Conservation (phyloP, 2,329 filamentous ascomycete species). For the Colletotrichum sp. region DNA sequence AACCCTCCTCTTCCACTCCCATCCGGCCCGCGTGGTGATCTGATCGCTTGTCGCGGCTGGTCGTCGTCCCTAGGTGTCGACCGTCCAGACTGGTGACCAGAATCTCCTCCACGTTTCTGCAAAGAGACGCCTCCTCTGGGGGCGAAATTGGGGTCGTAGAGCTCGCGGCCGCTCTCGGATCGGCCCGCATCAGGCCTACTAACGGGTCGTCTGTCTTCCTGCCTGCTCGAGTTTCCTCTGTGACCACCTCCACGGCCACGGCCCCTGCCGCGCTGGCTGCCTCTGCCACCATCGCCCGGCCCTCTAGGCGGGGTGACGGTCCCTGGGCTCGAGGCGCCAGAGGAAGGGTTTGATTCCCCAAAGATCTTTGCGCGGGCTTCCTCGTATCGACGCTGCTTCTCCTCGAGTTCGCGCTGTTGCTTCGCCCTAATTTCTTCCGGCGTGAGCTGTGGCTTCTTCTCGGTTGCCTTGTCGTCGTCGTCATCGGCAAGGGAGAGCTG, state of each 20-base stretch:
- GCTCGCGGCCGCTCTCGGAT: constrained; percentile 54
- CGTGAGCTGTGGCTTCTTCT: constrained; percentile 66
- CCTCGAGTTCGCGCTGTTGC: constrained; percentile 80
- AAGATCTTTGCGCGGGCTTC: constrained; percentile 89
- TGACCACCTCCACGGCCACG: constrained; percentile 50
- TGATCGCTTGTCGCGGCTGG: constrained; percentile 71
- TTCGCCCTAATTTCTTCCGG: constrained; percentile 80
- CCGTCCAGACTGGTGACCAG: constrained; percentile 39
- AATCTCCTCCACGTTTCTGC: constrained; percentile 47
- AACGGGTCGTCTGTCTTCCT: constrained; percentile 31
- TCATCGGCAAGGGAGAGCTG: constrained; percentile 54
- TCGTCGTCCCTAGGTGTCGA: constrained; percentile 63
- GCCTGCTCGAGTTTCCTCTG: constrained; percentile 31
- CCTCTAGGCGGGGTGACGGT: constrained; percentile 63
- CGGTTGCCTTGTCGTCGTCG: constrained; percentile 68
- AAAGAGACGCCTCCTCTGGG: constrained; percentile 63
- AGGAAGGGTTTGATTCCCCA: constrained; percentile 62
- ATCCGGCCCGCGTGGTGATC: constrained; percentile 80
- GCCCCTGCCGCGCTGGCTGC: constrained; percentile 46
- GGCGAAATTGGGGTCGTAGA: constrained; percentile 80
- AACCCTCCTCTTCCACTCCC: constrained; percentile 78
- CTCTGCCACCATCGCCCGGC: constrained; percentile 43
- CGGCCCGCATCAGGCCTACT: constrained; percentile 22
- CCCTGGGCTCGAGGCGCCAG: constrained; percentile 67
- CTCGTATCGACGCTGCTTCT: constrained; percentile 90